These are phyloP conservation scores for Thielaviopsis musarum DNA, from an alignment of 2,329 filamentous ascomycete genomes.

Conservation along the genomic window DNA sequence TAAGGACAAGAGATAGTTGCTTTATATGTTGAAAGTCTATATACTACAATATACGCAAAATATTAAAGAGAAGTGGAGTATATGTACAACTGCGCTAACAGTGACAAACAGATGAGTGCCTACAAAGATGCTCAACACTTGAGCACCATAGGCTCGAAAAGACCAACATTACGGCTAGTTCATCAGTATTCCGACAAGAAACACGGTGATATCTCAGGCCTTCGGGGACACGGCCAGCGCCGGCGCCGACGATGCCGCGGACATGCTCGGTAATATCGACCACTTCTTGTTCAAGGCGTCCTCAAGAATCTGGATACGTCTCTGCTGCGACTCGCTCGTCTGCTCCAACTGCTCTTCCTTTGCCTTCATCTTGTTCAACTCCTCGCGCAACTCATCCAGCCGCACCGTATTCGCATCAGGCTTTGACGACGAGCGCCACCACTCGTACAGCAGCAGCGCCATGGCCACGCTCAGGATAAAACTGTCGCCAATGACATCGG, in stretches of 20 bases:
- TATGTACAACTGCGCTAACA: no score
- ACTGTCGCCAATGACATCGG: slow-evolving; percentile 45
- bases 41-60: no score
- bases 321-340: slow-evolving; percentile 27
- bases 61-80: no score
- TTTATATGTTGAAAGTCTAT: no score
- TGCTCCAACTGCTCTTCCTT: slow-evolving; percentile 32
- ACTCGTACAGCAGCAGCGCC: slow-evolving; percentile 43
- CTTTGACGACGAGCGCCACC: slow-evolving; percentile 40
- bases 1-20: no score
- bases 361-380: slow-evolving; percentile 31
- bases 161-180: no score
- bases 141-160: no score
- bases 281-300: slow-evolving; percentile 34
- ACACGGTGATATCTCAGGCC: background rate
- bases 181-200: background rate
- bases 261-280: slow-evolving; percentile 27
- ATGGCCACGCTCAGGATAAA: slow-evolving; percentile 45
- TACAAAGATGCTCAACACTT: no score
- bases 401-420: slow-evolving; percentile 39
- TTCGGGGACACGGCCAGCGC: background rate
- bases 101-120: no score
- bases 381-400: slow-evolving; percentile 31
- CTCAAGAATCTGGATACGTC: slow-evolving; percentile 36
- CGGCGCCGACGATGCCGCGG: slow-evolving; percentile 6